Evolutionary conservation across 2,329 filamentous ascomycete genomes (phyloP), one percentile per base, ranked within the genome.

Genomic region (Fusarium sarcochroum): DNA sequence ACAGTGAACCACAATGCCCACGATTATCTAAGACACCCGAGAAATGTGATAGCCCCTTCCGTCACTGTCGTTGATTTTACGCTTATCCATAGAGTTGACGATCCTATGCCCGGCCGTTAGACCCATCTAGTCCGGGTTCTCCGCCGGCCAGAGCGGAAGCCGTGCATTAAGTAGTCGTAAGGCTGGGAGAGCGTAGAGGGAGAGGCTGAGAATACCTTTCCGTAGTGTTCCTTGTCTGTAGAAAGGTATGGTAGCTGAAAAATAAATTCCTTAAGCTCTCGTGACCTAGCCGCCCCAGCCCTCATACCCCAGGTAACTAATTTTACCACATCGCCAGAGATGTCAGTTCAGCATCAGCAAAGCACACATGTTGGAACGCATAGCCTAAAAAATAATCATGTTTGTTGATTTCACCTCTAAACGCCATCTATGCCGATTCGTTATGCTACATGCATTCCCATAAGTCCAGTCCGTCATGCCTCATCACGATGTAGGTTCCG

Each of bases 391-490:
- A 59, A 57, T 44, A 58, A 18, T 41, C 61, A 63, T 45, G 18
- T 38, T 51, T 66, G 44, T 59, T 56, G 48, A 64, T 63, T 63
- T 73, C 42, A 66, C 69, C 73, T 72, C 58, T 70, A 21, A 75
- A 75, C 74, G 74, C 74, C 74, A 66, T 76, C 68, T 69, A 73
- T 75, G 65, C 63, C 70, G 48, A 55, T 59, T 63, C 46, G 50
- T 63, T 69, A 63, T 70, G 70, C 66, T 67, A 65, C 37, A 59
- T 47, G 48, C 60, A 71, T 68, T 60, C 32, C 57, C 71, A 66
- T 66, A 67, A 69, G 51, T 15, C 37, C 47, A 64, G 20, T 47
- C 53, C 54, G 38, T 63, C 38, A 61, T 56, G 37, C 32, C 51
- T 65, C 49, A 56, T 69, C 49, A 68, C 46, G 59, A 41, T 35